phyloP scores from a whole-genome alignment of 202 grass and related monocot genomes.

The Setaria viridis region DNA sequence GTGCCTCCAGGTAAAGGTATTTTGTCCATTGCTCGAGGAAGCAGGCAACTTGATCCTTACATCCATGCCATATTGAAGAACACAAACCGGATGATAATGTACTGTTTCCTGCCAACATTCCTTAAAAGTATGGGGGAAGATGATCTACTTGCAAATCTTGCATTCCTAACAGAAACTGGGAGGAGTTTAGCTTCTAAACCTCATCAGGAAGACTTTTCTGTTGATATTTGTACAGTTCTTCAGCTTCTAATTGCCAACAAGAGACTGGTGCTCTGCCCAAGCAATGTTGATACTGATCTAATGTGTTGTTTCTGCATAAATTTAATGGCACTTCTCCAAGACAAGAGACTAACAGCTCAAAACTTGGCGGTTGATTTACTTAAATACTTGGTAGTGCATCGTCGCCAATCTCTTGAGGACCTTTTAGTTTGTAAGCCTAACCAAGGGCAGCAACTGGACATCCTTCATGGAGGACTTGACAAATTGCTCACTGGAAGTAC shows the following conservation, averaged over 20 bases:
- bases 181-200: conserved; percentile 63
- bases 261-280: conserved; percentile 90
- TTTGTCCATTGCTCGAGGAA: conserved; percentile 93
- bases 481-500: conserved; percentile 83
- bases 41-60: conserved; percentile 88
- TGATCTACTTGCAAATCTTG: conserved; percentile 79
- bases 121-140: conserved; percentile 90
- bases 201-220: conserved; percentile 70
- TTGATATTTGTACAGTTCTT: conserved; percentile 91
- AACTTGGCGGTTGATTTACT: conserved; percentile 84
- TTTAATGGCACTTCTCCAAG: conserved; percentile 85
- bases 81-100: conserved; percentile 98
- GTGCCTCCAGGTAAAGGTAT: conserved; percentile 89
- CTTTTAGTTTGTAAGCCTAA: conserved; percentile 85
- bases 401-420: conserved; percentile 83
- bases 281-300: conserved; percentile 91
- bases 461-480: conserved; percentile 91
- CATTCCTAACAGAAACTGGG: conserved; percentile 73
- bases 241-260: conserved; percentile 96
- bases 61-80: conserved; percentile 98
- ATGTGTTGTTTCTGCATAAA: conserved; percentile 94
- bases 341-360: conserved; percentile 82
- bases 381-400: conserved; percentile 92
- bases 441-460: conserved; percentile 74
- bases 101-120: conserved; percentile 93